Percentiles rank a stretch among this genome's conserved stretches.
These are phyloP conservation scores for Mycena leptocephala DNA, from an alignment of 768 basidiomycete genomes.

Conservation along the genomic window DNA sequence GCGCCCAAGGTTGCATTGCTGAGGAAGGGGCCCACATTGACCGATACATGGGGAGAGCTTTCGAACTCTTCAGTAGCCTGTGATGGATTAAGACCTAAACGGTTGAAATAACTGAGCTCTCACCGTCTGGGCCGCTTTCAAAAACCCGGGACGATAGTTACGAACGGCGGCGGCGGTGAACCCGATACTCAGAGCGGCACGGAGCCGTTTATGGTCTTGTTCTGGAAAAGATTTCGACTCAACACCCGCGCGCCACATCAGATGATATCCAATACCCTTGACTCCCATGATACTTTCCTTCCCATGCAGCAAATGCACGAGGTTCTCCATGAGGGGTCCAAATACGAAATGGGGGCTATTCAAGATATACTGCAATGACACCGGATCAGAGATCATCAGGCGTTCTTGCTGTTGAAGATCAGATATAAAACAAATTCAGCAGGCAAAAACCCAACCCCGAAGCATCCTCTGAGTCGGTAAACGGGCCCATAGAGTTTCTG, in stretches of 20 bases:
- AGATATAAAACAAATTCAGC: no score
- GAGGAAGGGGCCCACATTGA: not conserved
- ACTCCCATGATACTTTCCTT: not conserved
- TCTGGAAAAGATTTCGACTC: not conserved
- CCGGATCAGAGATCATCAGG: slow-evolving; percentile 20
- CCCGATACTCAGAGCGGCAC: not conserved
- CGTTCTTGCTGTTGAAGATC: slow-evolving; percentile 2
- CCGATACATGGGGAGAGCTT: not conserved
- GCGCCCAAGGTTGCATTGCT: not conserved
- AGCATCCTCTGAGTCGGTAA: slow-evolving; percentile 18
- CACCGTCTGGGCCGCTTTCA: not conserved
- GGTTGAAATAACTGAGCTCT: not conserved
- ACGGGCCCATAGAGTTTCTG: slow-evolving; percentile 10
- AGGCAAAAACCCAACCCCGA: not conserved
- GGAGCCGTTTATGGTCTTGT: not conserved
- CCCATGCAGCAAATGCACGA: not conserved
- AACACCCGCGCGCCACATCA: not conserved
- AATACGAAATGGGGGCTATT: not conserved
- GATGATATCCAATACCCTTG: not conserved
- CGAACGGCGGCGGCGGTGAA: not conserved
- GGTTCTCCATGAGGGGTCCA: not conserved
- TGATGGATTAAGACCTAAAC: not conserved
- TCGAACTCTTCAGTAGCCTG: not conserved
- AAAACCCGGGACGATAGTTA: not conserved
- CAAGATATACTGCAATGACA: not conserved